Base-by-base conservation (phyloP, 495 filamentous ascomycete species). In the Haplographium delicatum region DNA sequence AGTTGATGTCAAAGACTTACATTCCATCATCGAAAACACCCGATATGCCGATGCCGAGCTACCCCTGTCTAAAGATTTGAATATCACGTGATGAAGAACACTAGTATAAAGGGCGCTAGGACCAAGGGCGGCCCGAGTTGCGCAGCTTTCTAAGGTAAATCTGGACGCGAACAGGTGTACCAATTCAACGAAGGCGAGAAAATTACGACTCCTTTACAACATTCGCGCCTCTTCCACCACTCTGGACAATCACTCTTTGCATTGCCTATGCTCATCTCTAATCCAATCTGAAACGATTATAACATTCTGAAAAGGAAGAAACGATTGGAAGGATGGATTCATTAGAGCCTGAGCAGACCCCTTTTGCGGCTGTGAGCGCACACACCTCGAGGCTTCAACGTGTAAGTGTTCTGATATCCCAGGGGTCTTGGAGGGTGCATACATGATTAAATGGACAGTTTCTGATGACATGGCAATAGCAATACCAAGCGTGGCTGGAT, bases 401-500 rank as follows among this genome's bases (percentile, higher is more conserved):
- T 64, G 86, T 90, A 62, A 68, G 83, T 73, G 27, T 19, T 23
- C n/a, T 5, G 9, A 4, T 5, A 38, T 8, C 13, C 30, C 26
- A 18, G 19, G 23, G 16, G 22, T 2, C 15, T 40, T 26, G 24
- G 42, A 46, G 27, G 27, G 1, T 50, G 55, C 46, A 33, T n/a
- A 26, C 42, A 10, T 13, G 8, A 1, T 31, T 38, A 30, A 11
- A 16, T 5, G 41, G 44, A 39, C 2, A 2, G 16, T 27, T 25
- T n/a, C 15, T 61, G 47, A 56, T 41, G 20, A 39, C 49, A 60
- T 47, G 56, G 37, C 50, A 53, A 48, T 61, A 97, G 91, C 78
- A 90, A 78, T 98, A 94, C 67, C 93, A 98, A 86, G 75, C 88
- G 46, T 89, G 88, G 53, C 84, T 98, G 42, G 93, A 98, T 71